Evolutionary conservation across 2,329 filamentous ascomycete genomes (phyloP).

Genomic region (Dactylellina cionopaga): DNA sequence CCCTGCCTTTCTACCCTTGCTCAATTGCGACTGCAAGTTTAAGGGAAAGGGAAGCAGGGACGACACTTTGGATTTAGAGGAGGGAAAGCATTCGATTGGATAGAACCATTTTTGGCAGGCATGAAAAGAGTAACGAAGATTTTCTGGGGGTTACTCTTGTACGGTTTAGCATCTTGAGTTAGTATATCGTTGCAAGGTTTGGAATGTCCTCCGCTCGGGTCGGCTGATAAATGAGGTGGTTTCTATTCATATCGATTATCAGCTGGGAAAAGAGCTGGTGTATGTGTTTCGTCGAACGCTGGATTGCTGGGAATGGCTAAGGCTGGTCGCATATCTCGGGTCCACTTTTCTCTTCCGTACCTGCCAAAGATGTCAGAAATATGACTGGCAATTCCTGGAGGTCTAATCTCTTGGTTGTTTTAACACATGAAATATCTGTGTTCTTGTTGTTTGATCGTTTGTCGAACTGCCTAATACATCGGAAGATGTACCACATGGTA

Average conservation of each 20-base stretch:
- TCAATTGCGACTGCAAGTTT: constrained; percentile 25
- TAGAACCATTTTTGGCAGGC: constrained; percentile 27
- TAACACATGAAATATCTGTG: not conserved
- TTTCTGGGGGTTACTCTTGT: too few relatives aligned
- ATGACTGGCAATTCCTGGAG: not conserved
- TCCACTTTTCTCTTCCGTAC: constrained; percentile 10
- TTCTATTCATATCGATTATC: constrained; percentile 27
- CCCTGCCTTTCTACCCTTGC: constrained; percentile 19
- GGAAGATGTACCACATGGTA: constrained; percentile 7
- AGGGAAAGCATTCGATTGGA: constrained; percentile 24
- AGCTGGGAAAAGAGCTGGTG: not conserved
- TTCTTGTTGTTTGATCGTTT: too few relatives aligned
- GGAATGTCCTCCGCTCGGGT: constrained; percentile 40
- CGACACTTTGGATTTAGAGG: constrained; percentile 14
- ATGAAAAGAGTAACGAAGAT: too few relatives aligned
- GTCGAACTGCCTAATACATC: constrained; percentile 17
- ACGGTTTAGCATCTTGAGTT: too few relatives aligned
- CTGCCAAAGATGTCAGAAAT: constrained; percentile 29
- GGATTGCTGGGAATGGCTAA: constrained; percentile 7
- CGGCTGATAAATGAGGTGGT: constrained; percentile 30
- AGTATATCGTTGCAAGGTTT: too few relatives aligned
- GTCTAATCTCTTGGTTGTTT: not conserved
- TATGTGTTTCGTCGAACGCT: not conserved
- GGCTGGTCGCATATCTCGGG: constrained; percentile 21
- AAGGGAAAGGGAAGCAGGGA: constrained; percentile 38